phyloP scores from a whole-genome alignment of 2,329 filamentous ascomycete genomes.

The Trichoderma aggressivum region DNA sequence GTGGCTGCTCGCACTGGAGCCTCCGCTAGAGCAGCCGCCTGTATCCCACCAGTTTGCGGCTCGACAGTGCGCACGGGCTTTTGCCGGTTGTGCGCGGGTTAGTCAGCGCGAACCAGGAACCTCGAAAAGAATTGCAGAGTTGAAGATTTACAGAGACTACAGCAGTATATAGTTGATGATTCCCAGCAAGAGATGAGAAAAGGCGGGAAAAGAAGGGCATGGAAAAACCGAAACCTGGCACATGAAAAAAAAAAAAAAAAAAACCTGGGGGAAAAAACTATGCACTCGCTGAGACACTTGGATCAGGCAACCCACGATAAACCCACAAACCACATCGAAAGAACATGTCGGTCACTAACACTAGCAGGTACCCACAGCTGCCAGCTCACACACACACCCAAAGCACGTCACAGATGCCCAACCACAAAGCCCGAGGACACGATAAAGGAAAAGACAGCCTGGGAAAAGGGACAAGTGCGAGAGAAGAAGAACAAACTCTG shows the following conservation, averaged over 20 bases:
- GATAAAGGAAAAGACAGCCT: neutral
- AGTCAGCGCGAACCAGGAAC: neutral
- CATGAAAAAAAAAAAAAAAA: neutral
- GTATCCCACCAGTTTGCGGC: conserved; percentile 13
- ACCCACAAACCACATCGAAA: neutral
- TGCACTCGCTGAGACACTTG: neutral
- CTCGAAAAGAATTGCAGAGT: neutral
- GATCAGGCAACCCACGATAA: neutral
- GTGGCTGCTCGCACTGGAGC: conserved; percentile 1
- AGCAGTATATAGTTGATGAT: neutral
- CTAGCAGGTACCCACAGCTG: conserved; percentile 13
- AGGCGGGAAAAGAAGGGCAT: neutral
- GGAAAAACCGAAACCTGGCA: neutral
- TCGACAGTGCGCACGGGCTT: conserved; percentile 4
- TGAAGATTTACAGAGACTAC: neutral
- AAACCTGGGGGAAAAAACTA: neutral
- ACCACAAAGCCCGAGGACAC: conserved; percentile 1
- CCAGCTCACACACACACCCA: conserved; percentile 12
- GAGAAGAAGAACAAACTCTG: neutral
- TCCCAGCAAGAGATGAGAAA: neutral
- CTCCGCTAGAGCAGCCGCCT: neutral
- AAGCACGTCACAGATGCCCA: conserved; percentile 16
- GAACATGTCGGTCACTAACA: neutral
- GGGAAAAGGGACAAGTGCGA: neutral
- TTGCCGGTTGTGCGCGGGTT: neutral